Conservation (phyloP, 2,329 filamentous ascomycete species). For the Colletotrichum coccodes region DNA sequence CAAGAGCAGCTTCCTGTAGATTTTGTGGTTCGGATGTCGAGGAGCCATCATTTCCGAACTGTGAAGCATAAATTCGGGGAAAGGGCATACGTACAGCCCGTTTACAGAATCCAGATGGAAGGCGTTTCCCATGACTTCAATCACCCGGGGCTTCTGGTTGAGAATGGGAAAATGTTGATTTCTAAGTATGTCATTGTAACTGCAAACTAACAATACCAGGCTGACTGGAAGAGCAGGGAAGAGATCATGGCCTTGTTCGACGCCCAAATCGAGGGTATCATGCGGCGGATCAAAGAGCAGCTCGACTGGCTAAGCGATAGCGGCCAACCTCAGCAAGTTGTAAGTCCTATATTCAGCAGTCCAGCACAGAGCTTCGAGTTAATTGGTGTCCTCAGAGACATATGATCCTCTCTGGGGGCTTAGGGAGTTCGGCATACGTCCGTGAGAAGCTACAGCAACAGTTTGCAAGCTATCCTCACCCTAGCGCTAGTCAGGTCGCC, state of each 20-base stretch:
- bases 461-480: slow-evolving; percentile 45
- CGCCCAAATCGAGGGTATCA: slow-evolving; percentile 51
- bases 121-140: slow-evolving; percentile 52
- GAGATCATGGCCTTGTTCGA: slow-evolving; percentile 13
- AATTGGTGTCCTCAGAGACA: slow-evolving; percentile 44
- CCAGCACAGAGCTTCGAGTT: no score
- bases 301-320: slow-evolving; percentile 46
- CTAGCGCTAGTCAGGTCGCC: slow-evolving; percentile 46
- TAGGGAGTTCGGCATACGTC: slow-evolving; percentile 58
- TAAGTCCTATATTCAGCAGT: no score
- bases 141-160: slow-evolving; percentile 49
- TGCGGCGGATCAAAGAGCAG: slow-evolving; percentile 50
- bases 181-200: no score
- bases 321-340: slow-evolving; percentile 47
- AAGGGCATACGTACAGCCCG: slow-evolving; percentile 49
- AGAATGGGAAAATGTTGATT: slow-evolving; percentile 52
- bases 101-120: slow-evolving; percentile 55
- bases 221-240: no score
- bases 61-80: slow-evolving; percentile 56
- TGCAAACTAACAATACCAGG: neutral
- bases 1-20: slow-evolving; percentile 46
- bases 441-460: slow-evolving; percentile 51
- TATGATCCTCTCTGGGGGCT: slow-evolving; percentile 55
- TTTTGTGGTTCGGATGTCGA: slow-evolving; percentile 47
- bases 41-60: slow-evolving; percentile 49